Evolutionary conservation across 306 rosid species (phyloP).

Genomic region (Clitoria ternatea): DNA sequence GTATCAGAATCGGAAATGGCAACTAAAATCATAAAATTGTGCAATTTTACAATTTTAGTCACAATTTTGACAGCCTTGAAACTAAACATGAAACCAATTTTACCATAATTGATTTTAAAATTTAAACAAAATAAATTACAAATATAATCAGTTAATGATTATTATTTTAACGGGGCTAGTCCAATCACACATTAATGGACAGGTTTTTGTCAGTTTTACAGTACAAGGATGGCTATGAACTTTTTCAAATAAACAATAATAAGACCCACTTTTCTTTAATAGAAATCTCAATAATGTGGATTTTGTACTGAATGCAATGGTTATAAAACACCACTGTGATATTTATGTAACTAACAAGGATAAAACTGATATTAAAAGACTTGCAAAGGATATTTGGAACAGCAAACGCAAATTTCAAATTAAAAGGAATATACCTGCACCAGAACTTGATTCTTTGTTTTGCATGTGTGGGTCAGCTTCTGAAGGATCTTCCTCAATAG

Average conservation of each 20-base stretch:
- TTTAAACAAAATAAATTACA: neutral
- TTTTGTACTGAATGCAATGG: no score
- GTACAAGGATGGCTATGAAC: no score
- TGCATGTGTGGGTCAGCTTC: conserved; percentile 29
- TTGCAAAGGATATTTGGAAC: neutral
- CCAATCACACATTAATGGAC: neutral
- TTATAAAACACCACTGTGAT: no score
- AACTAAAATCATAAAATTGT: no score
- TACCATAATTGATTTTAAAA: neutral
- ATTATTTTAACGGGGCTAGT: neutral
- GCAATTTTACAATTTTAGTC: no score
- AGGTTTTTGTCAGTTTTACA: neutral
- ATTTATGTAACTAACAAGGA: no score
- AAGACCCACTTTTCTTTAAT: no score
- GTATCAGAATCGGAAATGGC: no score
- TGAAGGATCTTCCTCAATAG: conserved; percentile 40
- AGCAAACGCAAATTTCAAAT: neutral
- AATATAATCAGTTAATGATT: neutral
- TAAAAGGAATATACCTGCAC: conserved; percentile 54
- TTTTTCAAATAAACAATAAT: no score
- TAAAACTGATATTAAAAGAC: neutral
- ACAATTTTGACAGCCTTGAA: no score
- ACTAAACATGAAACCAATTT: neutral
- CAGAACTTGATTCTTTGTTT: conserved; percentile 47
- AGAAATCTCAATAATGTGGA: no score